A percentile compares a stretch with the other conserved stretches of the same genome.
These are phyloP conservation scores for Leishmania gerbilli DNA, from an alignment of 208 protist genomes.

Conservation along the genomic window DNA sequence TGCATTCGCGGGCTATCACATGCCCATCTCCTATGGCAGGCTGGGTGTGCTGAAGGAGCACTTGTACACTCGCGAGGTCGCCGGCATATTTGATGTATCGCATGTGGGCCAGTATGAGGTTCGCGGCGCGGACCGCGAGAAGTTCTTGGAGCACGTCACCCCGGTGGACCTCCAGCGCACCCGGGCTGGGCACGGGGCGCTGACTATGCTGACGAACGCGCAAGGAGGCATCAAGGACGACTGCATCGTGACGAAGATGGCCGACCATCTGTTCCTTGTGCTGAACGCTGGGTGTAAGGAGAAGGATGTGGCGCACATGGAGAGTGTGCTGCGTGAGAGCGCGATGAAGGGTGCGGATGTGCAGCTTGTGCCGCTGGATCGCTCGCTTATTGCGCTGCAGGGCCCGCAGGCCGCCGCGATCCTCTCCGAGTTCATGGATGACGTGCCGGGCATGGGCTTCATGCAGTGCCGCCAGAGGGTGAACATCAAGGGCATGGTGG, in stretches of 20 bases:
- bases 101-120: conserved; percentile 96
- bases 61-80: conserved; percentile 81
- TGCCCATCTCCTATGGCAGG: conserved; percentile 95
- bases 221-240: conserved; percentile 96
- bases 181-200: conserved; percentile 36
- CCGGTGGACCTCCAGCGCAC: conserved; percentile 81
- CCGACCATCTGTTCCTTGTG: conserved; percentile 94
- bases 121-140: conserved; percentile 87
- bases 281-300: conserved; percentile 96
- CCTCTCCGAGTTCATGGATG: conserved; percentile 45
- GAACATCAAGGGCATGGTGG: conserved; percentile 46
- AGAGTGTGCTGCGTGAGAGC: conserved; percentile 24
- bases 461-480: conserved; percentile 72
- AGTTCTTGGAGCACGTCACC: conserved; percentile 94
- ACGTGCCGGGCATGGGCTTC: conserved; percentile 65
- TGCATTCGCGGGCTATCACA: conserved; percentile 94
- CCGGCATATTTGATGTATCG: conserved; percentile 97
- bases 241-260: conserved; percentile 92
- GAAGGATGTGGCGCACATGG: conserved; percentile 93
- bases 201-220: conserved; percentile 95
- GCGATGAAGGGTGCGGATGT: conserved; percentile 81
- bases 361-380: conserved; percentile 71
- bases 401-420: conserved; percentile 84
- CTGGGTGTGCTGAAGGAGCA: conserved; percentile 90
- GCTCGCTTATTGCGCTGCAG: conserved; percentile 93